These are phyloP conservation scores for Aquilaria sinensis DNA, from an alignment of 345 rosid genomes.

Conservation along the genomic window DNA sequence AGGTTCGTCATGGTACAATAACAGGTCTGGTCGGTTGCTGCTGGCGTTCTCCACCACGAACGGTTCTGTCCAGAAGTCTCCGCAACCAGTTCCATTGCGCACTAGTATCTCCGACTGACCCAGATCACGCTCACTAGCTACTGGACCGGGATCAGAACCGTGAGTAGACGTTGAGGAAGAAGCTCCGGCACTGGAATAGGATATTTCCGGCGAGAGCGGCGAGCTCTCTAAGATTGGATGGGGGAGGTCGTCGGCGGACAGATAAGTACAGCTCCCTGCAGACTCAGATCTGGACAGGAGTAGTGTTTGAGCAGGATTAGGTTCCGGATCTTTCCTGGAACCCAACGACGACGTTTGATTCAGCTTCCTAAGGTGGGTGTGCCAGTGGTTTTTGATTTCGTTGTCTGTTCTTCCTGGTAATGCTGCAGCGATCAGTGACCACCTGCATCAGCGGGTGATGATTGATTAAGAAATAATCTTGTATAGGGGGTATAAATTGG, in stretches of 20 bases:
- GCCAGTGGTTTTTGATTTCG: conserved; percentile 35
- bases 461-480: too few species aligned
- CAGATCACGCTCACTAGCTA: background rate
- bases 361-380: conserved; percentile 20
- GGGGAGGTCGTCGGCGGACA: background rate
- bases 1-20: conserved; percentile 2
- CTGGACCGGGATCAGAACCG: background rate
- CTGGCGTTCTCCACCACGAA: conserved; percentile 18
- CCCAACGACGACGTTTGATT: background rate
- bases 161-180: background rate
- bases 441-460: conserved; percentile 12
- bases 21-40: background rate
- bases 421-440: conserved; percentile 30
- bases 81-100: conserved; percentile 3
- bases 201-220: conserved; percentile 10
- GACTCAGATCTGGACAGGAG: background rate
- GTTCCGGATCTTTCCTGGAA: background rate
- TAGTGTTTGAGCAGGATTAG: background rate
- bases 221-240: conserved; percentile 16
- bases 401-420: conserved; percentile 36
- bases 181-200: background rate
- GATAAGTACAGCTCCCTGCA: background rate
- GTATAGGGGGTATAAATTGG: too few species aligned
- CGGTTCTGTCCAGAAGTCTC: conserved; percentile 32
- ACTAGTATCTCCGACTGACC: background rate